Evolutionary conservation across 1,139 yeast species (phyloP).

Genomic region (Hansenula anomala): DNA sequence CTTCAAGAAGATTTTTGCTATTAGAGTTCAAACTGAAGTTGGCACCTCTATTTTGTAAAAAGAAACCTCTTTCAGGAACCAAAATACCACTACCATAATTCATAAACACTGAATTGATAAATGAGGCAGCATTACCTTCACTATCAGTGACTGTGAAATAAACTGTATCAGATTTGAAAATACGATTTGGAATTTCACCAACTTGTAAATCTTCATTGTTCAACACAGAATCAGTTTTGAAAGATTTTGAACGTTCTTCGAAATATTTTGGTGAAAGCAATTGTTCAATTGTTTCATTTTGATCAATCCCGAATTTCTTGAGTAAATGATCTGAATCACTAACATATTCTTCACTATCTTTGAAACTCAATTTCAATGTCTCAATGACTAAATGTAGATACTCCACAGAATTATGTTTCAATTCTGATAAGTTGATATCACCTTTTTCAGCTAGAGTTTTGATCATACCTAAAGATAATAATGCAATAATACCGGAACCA

Average conservation of each 20-base stretch:
- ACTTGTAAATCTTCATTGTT: conserved; percentile 40
- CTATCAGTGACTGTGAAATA: conserved; percentile 66
- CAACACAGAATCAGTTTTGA: conserved; percentile 35
- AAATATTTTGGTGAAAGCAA: conserved; percentile 41
- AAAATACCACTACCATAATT: conserved; percentile 72
- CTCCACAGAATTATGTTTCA: conserved; percentile 66
- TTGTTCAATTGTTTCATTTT: conserved; percentile 21
- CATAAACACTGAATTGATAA: conserved; percentile 70
- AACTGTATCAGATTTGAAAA: conserved; percentile 69
- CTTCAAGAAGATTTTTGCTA: conserved; percentile 57
- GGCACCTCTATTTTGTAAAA: conserved; percentile 72
- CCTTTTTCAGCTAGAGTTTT: conserved; percentile 47
- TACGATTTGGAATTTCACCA: conserved; percentile 55
- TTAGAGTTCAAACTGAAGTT: conserved; percentile 63
- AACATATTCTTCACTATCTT: conserved; percentile 73
- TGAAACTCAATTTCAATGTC: conserved; percentile 66
- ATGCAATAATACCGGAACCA: conserved; percentile 75
- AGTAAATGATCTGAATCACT: conserved; percentile 47
- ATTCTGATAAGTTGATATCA: conserved; percentile 35
- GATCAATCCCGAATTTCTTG: conserved; percentile 16
- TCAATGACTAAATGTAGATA: conserved; percentile 69
- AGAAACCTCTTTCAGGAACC: conserved; percentile 61
- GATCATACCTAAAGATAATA: conserved; percentile 63
- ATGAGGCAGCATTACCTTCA: conserved; percentile 79
- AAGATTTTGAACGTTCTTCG: conserved; percentile 42